Evolutionary conservation across 352 stramenopile genomes (phyloP), one percentile per base, ranked within the genome.

Genomic region (Phytophthora syringae): DNA sequence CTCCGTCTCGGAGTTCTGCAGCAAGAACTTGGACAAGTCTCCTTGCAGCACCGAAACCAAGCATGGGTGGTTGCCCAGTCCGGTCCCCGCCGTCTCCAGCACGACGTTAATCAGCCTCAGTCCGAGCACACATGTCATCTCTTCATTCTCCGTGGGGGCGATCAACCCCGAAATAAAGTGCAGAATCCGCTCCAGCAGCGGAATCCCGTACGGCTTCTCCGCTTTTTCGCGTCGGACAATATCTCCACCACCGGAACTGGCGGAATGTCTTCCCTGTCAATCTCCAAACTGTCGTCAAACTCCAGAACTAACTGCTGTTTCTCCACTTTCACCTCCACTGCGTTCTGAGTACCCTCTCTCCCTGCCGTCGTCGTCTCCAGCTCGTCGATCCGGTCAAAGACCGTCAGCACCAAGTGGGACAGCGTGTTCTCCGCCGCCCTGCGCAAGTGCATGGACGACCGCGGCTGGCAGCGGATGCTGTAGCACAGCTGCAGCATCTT

Each of bases 71-170:
- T 81, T 83, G 5, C 88, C 85, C 1, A 98, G 74, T 2, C 88
- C 82, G 15, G 86, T 92, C 0, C 94, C 94, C 2, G 92, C 93
- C 7, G 90, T 97, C 80, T 99, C 97, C 11, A 99, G 66, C 22
- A 98, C 95, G 39, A 99, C 98, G 65, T 99, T 99, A 49, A 99
- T 97, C 21, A 99, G 78, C 9, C 92, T 87, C 42, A 99, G 66
- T 20, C 92, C 93, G 32, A 98, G 89, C 3, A 97, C 84, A 52
- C 80, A 96, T 50, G 87, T 98, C 39, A 77, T 74, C 70, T 98
- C 86, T 43, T 92, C 80, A 50, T 98, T 97, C 20, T 94, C 77
- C 9, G 84, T 85, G 5, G 97, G 96, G 52, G 98, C 97, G 27
- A 97, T 95, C n/a, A 99, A 73, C 1, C 87, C 79, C 39, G 93